Evolutionary conservation across 805 yeast genomes (phyloP), one percentile per base, ranked within the genome.

Genomic region (Blastobotrys attinorum): DNA sequence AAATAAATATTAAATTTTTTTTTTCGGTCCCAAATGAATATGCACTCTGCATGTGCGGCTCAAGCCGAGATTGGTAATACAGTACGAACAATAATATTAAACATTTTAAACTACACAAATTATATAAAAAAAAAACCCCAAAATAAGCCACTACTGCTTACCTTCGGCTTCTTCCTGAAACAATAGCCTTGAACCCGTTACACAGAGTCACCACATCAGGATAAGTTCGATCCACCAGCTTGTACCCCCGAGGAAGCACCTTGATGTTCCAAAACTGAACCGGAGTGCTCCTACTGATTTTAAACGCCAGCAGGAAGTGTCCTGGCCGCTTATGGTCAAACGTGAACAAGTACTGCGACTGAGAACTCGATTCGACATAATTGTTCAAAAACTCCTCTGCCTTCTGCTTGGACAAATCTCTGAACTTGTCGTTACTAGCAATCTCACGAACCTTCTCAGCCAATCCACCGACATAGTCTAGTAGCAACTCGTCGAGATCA

Each of bases 151-250:
- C n/a, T n/a, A n/a, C n/a, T n/a, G n/a, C n/a, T n/a, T n/a, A n/a
- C n/a, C n/a, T n/a, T n/a, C n/a, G n/a, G n/a, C n/a, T n/a, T n/a
- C n/a, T n/a, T n/a, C n/a, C n/a, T n/a, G n/a, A n/a, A n/a, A n/a
- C n/a, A n/a, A n/a, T n/a, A n/a, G n/a, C n/a, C 70, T 92, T 92
- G 79, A 92, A 92, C 15, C 99, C 99, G 58, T 92, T 92, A 68
- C 96, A 84, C 56, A 92, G 72, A 46, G 82, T 76, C 50, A 78
- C 78, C 72, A 90, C 88, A 62, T 83, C 88, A n/a, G 96, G 90
- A 60, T 92, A 92, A 22, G 79, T 75, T 58, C 83, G 85, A 13
- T 81, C 81, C 60, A 79, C 80, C 59, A 92, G 69, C 57, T 77
- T 79, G 58, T 77, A 90, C 2, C 97, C 97, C 47, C 81, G 81